Conservation (phyloP, 108 stramenopile species). For the Skeletonema marinoi region DNA sequence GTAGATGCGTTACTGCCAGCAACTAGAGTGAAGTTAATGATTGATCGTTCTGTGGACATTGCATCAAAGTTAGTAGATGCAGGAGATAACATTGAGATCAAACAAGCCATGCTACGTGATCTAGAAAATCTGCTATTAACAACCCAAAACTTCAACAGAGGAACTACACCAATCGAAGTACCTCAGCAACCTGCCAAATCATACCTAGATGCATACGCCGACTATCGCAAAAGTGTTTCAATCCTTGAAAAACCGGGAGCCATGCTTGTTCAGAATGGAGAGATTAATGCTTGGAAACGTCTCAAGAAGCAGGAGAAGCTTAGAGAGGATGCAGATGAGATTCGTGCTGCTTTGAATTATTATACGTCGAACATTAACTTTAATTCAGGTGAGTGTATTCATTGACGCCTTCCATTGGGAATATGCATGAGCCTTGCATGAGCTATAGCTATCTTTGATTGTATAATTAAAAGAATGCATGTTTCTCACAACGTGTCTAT, state of each 20-base stretch:
- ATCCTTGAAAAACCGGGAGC: conserved; percentile 54
- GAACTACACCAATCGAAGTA: conserved; percentile 18
- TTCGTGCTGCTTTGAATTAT: conserved; percentile 60
- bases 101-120: conserved; percentile 14
- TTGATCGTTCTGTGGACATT: conserved; percentile 42
- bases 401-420: too few species aligned
- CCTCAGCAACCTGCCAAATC: conserved; percentile 41
- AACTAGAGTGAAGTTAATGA: conserved; percentile 41
- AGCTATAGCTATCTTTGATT: too few species aligned
- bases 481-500: too few species aligned
- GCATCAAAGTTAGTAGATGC: conserved; percentile 15
- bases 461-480: too few species aligned
- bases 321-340: conserved; percentile 36
- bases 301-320: conserved; percentile 48
- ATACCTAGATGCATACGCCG: conserved; percentile 50
- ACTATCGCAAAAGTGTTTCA: conserved; percentile 36
- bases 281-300: conserved; percentile 62
- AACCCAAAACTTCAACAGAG: conserved; percentile 46
- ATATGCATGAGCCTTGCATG: too few species aligned
- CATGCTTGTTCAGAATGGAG: conserved; percentile 55
- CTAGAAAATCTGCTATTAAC: conserved; percentile 43
- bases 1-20: conserved; percentile 52
- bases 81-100: not conserved
- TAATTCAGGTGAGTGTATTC: conserved; percentile 5
- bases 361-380: conserved; percentile 61